phyloP scores from a whole-genome alignment of 108 stramenopile genomes.

The Asterionellopsis glacialis region DNA sequence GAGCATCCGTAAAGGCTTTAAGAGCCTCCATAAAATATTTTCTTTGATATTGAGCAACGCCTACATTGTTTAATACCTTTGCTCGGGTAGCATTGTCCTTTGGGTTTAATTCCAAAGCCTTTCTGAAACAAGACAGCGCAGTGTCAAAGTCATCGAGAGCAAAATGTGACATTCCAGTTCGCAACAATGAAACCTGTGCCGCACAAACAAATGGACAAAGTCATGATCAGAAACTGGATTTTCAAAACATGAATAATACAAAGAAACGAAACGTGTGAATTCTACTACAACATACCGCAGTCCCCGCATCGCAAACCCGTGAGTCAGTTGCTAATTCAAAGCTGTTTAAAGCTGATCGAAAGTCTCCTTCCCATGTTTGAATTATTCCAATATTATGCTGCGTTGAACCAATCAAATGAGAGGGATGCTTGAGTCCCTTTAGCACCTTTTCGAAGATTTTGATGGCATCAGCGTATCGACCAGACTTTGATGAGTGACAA shows the following conservation, averaged over 20 bases:
- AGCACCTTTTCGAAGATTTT: slow-evolving; percentile 36
- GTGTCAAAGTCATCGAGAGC: slow-evolving; percentile 24
- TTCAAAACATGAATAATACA: neutral
- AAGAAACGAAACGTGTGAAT: neutral
- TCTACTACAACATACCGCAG: neutral
- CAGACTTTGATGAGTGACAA: neutral
- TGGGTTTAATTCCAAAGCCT: slow-evolving; percentile 16
- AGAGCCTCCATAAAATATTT: slow-evolving; percentile 26
- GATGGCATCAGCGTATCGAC: slow-evolving; percentile 32
- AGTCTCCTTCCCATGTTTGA: slow-evolving; percentile 32
- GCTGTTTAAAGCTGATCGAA: slow-evolving; percentile 31
- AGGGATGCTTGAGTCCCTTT: slow-evolving; percentile 15
- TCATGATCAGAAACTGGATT: no score
- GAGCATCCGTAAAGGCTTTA: slow-evolving; percentile 29
- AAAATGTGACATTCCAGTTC: slow-evolving; percentile 31
- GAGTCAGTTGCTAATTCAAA: neutral
- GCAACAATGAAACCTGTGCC: slow-evolving; percentile 26
- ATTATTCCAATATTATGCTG: slow-evolving; percentile 54
- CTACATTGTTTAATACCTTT: slow-evolving; percentile 54
- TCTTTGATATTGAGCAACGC: slow-evolving; percentile 38
- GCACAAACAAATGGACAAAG: no score
- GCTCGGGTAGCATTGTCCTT: slow-evolving; percentile 20
- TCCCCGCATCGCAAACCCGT: neutral
- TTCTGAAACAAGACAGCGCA: slow-evolving; percentile 22
- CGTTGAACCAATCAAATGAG: slow-evolving; percentile 26